Percentiles rank a stretch among this genome's conserved stretches.
These are phyloP conservation scores for Venturia aucupariae DNA, from an alignment of 2,329 filamentous ascomycete genomes.

Conservation along the genomic window DNA sequence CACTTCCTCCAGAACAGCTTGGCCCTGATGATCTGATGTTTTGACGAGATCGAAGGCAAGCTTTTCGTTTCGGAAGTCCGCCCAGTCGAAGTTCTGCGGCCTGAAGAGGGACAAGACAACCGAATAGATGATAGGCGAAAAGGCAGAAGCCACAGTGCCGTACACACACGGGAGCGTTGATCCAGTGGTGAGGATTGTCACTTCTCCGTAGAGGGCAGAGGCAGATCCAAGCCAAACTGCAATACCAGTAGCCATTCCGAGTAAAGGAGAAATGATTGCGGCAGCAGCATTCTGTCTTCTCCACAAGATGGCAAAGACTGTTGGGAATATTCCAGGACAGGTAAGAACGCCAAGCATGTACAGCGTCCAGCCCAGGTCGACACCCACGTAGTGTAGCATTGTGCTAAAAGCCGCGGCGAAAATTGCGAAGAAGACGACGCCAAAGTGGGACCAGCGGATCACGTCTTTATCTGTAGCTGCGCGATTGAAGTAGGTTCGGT, in stretches of 20 bases:
- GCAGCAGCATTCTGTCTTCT: conserved; percentile 40
- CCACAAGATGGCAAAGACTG: conserved; percentile 46
- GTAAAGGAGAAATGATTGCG: conserved; percentile 41
- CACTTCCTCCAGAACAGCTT: conserved; percentile 5
- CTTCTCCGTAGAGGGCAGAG: conserved; percentile 36
- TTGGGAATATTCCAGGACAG: conserved; percentile 46
- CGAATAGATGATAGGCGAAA: conserved; percentile 37
- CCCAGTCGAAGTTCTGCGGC: conserved; percentile 36
- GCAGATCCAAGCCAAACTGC: conserved; percentile 45
- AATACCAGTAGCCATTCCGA: conserved; percentile 43
- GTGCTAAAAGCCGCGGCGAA: conserved; percentile 45
- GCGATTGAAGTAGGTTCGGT: conserved; percentile 41
- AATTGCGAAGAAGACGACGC: conserved; percentile 43
- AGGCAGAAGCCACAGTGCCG: conserved; percentile 41
- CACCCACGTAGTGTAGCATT: conserved; percentile 44
- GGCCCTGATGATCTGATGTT: neutral
- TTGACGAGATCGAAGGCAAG: conserved; percentile 29
- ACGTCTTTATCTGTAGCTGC: conserved; percentile 39
- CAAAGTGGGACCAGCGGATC: conserved; percentile 44
- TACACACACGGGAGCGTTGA: conserved; percentile 43
- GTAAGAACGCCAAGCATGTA: conserved; percentile 47
- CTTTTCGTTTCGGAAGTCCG: conserved; percentile 33
- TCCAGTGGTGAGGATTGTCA: conserved; percentile 41
- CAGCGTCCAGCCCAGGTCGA: conserved; percentile 46
- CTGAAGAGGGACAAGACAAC: conserved; percentile 38